phyloP scores from a whole-genome alignment of 495 filamentous ascomycete species.

The Platismatia glauca region DNA sequence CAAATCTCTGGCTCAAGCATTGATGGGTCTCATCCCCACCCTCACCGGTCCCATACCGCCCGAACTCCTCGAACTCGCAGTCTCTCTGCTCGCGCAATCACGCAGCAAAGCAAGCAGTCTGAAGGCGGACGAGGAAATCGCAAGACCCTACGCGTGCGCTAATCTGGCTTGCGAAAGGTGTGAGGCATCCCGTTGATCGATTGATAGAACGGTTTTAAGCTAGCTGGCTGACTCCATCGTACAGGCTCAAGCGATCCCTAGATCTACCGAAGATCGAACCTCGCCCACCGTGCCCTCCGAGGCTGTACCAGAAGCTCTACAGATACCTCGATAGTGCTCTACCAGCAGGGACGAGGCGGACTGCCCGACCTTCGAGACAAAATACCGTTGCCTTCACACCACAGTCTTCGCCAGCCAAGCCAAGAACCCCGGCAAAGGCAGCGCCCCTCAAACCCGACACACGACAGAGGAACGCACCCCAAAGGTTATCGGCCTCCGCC shows the following conservation, averaged over 20 bases:
- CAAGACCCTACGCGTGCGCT: conserved; percentile 77
- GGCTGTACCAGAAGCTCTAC: conserved; percentile 78
- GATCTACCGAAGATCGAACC: conserved; percentile 75
- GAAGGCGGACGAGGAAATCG: conserved; percentile 82
- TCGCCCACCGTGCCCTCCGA: conserved; percentile 72
- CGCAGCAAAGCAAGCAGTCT: conserved; percentile 67
- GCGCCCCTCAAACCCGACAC: conserved; percentile 26
- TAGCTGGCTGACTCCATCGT: neutral
- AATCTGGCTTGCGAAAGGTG: conserved; percentile 87
- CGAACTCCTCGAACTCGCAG: conserved; percentile 66
- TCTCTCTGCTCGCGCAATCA: conserved; percentile 79
- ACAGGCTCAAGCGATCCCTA: conserved; percentile 69
- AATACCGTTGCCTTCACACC: conserved; percentile 22
- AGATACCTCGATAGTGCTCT: conserved; percentile 68
- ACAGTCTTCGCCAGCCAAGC: conserved; percentile 28
- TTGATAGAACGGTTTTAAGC: fast-evolving
- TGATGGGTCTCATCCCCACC: conserved; percentile 69
- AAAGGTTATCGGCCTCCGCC: neutral
- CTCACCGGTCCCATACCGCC: conserved; percentile 61
- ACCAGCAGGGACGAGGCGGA: conserved; percentile 31
- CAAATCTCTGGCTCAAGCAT: conserved; percentile 63
- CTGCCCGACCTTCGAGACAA: conserved; percentile 28
- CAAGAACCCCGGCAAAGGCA: conserved; percentile 36
- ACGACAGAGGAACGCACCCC: conserved; percentile 23
- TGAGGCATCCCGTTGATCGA: neutral